These are phyloP conservation scores for Paramecium octaurelia DNA, from an alignment of 73 alveolate species.

Conservation along the genomic window DNA sequence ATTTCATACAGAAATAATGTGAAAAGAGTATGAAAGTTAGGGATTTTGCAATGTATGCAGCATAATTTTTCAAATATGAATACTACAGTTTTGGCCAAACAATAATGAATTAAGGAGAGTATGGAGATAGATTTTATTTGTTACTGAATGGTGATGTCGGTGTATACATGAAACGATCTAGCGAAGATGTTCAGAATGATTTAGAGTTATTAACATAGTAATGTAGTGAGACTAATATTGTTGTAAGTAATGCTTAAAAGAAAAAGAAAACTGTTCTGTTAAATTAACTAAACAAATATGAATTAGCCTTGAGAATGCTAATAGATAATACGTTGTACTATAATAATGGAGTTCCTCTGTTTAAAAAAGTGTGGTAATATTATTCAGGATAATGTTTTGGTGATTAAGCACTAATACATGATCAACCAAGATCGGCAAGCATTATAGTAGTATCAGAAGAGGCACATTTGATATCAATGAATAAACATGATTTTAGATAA, in stretches of 20 bases:
- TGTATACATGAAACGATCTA: background rate
- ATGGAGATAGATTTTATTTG: constrained; percentile 22
- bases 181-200: background rate
- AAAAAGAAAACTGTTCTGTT: background rate
- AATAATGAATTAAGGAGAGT: constrained; percentile 23
- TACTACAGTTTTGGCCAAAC: background rate
- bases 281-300: background rate
- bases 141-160: constrained; percentile 9
- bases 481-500: background rate
- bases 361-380: background rate
- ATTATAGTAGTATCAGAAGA: background rate
- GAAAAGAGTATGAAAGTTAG: background rate
- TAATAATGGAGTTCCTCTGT: background rate
- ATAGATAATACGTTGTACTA: background rate
- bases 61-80: constrained; percentile 23
- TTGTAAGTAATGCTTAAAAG: background rate
- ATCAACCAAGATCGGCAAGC: constrained; percentile 35
- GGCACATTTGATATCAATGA: background rate
- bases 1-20: constrained; percentile 6
- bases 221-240: background rate
- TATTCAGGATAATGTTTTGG: constrained; percentile 45
- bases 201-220: background rate
- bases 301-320: background rate
- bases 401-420: background rate
- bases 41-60: background rate